Base-by-base conservation (phyloP, 768 basidiomycete species). In the Suillus tomentosus region DNA sequence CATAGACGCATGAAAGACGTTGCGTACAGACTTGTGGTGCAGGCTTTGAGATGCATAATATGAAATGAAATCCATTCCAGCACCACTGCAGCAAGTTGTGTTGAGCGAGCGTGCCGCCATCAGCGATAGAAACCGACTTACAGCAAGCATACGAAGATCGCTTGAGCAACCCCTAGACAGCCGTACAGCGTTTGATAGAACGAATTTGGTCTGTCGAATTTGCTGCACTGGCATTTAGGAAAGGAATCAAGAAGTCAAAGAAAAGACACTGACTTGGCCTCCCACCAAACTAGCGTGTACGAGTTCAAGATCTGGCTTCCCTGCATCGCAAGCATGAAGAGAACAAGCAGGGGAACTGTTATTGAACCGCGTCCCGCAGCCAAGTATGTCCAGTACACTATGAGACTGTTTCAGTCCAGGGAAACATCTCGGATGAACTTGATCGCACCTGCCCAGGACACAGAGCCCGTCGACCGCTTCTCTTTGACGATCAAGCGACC, bases 211-310 rank as follows among this genome's bases (percentile, higher is more conserved):
- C 76, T 77, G 55, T 81, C 54, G 71, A 82, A 87, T 42, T 76
- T 77, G 69, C 82, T 87, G 60, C 31, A 57, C 36, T 11, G 53
- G 19, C 3, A 54, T 53, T 40, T 34, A 56, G 39, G n/a, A 37
- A 22, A 9, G 50, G n/a, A 55, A 57, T 36, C 36, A 34, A 57
- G 3, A 5, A 2, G 22, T n/a, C 7, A 3, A 47, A 36, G 40
- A 61, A 50, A 42, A 27, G 34, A 22, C 1, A 76, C 82, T 61
- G 54, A 86, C 85, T 88, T 81, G 50, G 77, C 79, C 71, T 90
- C 83, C 90, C 90, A 89, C 85, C 86, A 91, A 19, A 90, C 85
- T 17, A 92, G 77, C 55, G 86, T 87, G 65, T 90, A 89, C 61
- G 85, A 83, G 67, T 85, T 88, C 68, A 87, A 72, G 60, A 89